Percentiles rank a stretch among this genome's conserved stretches.
phyloP scores from a whole-genome alignment of 768 basidiomycete genomes.

The Cantharellus cinnabarinus region DNA sequence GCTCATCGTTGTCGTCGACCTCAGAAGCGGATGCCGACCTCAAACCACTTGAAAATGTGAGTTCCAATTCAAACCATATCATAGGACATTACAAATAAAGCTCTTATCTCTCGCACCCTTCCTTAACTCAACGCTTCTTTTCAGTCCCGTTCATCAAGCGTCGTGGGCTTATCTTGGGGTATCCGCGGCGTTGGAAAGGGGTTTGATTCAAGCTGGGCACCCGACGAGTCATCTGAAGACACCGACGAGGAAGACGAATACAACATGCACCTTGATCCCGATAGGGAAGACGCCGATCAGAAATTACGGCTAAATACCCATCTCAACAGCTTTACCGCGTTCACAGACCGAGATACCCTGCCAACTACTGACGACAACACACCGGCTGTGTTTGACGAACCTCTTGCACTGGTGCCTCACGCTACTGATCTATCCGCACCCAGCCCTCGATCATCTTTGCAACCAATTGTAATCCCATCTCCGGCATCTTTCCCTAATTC shows the following conservation, averaged over 20 bases:
- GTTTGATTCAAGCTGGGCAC: constrained; percentile 45
- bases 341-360: no score
- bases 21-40: no score
- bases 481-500: no score
- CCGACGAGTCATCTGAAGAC: constrained; percentile 15
- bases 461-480: no score
- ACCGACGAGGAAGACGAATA: constrained; percentile 5
- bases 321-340: background rate
- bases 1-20: no score
- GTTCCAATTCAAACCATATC: no score
- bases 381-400: background rate
- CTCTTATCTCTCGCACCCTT: no score
- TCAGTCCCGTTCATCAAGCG: no score
- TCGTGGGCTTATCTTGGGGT: constrained; percentile 40
- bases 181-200: constrained; percentile 72
- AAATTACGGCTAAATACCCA: background rate
- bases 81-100: no score
- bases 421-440: background rate
- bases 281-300: background rate
- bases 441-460: background rate
- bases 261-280: background rate
- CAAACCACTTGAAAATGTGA: no score
- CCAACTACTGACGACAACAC: no score
- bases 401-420: background rate
- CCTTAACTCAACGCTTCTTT: no score